Conservation (phyloP, 805 yeast species). For the Saccharomycopsis fibuligera region DNA sequence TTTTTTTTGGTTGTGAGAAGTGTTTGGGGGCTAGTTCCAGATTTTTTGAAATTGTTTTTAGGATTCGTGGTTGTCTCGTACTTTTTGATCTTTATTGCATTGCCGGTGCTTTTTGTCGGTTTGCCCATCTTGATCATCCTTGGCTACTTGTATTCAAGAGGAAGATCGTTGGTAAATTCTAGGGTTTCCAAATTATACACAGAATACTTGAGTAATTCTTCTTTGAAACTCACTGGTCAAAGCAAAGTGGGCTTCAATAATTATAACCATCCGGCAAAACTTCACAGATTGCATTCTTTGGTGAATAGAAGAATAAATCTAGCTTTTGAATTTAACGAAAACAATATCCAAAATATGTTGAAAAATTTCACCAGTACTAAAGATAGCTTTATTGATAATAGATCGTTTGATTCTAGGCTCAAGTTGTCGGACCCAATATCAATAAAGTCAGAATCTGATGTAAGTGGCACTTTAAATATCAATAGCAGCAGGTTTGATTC, state of each 20-base stretch:
- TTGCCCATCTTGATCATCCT: slow-evolving; percentile 10
- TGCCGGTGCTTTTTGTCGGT: slow-evolving; percentile 14
- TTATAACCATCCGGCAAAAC: slow-evolving; percentile 11
- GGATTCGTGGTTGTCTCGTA: slow-evolving; percentile 16
- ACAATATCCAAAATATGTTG: slow-evolving; percentile 8
- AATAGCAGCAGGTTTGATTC: neutral
- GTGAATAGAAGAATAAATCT: slow-evolving; percentile 9
- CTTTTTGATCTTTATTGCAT: slow-evolving; percentile 15
- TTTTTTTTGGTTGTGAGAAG: neutral
- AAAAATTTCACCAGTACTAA: neutral
- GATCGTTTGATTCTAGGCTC: slow-evolving; percentile 15
- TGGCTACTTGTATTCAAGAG: slow-evolving; percentile 3
- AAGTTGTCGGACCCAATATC: slow-evolving; percentile 3
- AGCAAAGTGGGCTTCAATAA: slow-evolving; percentile 1
- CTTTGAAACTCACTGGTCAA: slow-evolving; percentile 2
- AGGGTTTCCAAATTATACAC: slow-evolving; percentile 3
- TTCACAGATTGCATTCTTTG: slow-evolving; percentile 6
- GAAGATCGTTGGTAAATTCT: neutral
- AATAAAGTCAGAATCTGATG: slow-evolving; percentile 1
- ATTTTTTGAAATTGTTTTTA: slow-evolving; percentile 10
- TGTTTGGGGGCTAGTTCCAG: slow-evolving; percentile 15
- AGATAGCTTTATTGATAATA: slow-evolving; percentile 2
- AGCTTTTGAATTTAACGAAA: slow-evolving; percentile 18
- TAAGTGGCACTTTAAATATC: neutral
- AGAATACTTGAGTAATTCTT: slow-evolving; percentile 4